Evolutionary conservation across 176 grass and related monocot species (phyloP), one percentile per base, ranked within the genome.

Genomic region (Ensete ventricosum): DNA sequence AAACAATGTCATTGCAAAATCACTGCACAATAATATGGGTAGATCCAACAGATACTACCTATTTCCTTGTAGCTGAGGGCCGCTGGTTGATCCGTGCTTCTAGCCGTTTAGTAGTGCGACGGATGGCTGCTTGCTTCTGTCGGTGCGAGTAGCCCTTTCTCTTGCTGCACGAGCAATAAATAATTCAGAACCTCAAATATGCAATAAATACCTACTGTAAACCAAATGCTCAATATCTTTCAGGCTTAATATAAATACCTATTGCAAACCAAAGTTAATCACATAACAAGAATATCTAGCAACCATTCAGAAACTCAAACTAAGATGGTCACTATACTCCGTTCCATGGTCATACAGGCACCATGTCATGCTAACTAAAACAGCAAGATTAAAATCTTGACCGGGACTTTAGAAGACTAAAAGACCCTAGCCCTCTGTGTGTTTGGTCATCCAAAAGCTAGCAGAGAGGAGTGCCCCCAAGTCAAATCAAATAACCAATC

Each of bases 101-200:
- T 50, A 87, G 53, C 76, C 71, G 87, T 69, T 82, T 80, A 64
- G 80, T 74, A 54, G 73, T 78, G 70, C 85, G 89, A 66, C 17
- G 74, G 51, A 87, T 74, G 75, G 72, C 85, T 78, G 81, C 87
- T 72, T 92, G 87, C 77, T 83, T 92, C 71, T 78, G 87, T 60
- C 54, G 79, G 57, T 13, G 77, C 14, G 57, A 82, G 72, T 81
- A 88, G 73, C 89, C 85, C 81, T 90, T 82, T 80, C 87, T 90
- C 88, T 90, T 92, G 78, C 92, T 96, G 78, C 81, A 88, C 53
- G 78, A 13, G 29, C 76, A 85, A 22, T 29, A 70, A 20, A 72
- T 17, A 51, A 73, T 43, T 43, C 34, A 43, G 34, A 6, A 43
- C 34, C 34, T 43, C 34, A 79, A 53, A 77, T 69, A 58, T 24